These are phyloP conservation scores for Phyllosticta paracitricarpa DNA, from an alignment of 2,329 filamentous ascomycete species.

Conservation along the genomic window DNA sequence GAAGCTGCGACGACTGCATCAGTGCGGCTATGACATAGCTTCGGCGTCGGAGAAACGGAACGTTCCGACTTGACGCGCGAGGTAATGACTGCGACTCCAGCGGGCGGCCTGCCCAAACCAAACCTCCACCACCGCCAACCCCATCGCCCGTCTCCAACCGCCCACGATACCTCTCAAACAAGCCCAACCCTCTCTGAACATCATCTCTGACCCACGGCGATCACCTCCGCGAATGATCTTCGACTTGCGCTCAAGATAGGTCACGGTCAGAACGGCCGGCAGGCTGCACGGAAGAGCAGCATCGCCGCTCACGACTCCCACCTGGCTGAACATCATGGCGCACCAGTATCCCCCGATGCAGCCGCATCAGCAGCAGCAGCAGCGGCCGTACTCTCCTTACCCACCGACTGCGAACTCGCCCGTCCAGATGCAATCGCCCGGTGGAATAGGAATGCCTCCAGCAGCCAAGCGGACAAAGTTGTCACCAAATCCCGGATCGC, in stretches of 20 bases:
- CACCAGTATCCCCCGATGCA: constrained; percentile 22
- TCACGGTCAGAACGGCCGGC: constrained; percentile 5
- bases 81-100: neutral
- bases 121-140: neutral
- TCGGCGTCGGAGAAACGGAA: neutral
- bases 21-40: neutral
- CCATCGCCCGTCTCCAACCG: neutral
- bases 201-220: neutral
- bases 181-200: neutral
- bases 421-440: constrained; percentile 29
- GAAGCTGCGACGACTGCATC: neutral
- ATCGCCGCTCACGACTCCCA: neutral
- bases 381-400: constrained; percentile 49
- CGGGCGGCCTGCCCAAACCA: neutral
- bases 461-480: constrained; percentile 52
- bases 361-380: constrained; percentile 31
- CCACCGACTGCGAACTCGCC: constrained; percentile 30
- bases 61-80: neutral
- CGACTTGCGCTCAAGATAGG: constrained; percentile 1
- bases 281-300: constrained; percentile 4
- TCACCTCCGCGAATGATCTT: constrained; percentile 4
- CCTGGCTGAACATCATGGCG: constrained; percentile 4
- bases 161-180: neutral
- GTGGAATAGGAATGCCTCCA: constrained; percentile 52
- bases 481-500: constrained; percentile 21